Evolutionary conservation across 1,284 basidiomycete genomes (phyloP).

Genomic region (Leccinum olivaceoglutinosum): DNA sequence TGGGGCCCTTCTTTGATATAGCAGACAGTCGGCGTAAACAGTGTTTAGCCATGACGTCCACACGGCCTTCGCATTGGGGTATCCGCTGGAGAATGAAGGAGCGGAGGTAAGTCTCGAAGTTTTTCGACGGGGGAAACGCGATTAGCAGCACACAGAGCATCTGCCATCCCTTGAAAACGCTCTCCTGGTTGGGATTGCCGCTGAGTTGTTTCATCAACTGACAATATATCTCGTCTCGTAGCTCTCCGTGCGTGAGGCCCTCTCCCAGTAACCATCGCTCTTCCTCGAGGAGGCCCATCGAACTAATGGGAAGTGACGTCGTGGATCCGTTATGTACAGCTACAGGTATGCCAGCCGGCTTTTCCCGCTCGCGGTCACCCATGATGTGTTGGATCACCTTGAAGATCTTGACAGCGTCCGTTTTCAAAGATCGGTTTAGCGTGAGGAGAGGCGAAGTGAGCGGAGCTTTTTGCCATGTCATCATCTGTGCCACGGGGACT

Average conservation of each 20-base stretch:
- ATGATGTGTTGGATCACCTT: slow-evolving; percentile 87
- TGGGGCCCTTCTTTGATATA: slow-evolving; percentile 75
- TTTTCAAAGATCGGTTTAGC: slow-evolving; percentile 58
- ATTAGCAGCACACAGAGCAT: slow-evolving; percentile 82
- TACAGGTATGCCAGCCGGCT: slow-evolving; percentile 42
- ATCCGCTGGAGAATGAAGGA: slow-evolving; percentile 72
- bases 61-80: slow-evolving; percentile 61
- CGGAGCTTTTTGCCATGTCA: slow-evolving; percentile 83
- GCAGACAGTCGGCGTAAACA: slow-evolving; percentile 68
- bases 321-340: slow-evolving; percentile 49
- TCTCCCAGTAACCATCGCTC: slow-evolving; percentile 81
- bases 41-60: slow-evolving; percentile 87
- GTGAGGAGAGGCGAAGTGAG: slow-evolving; percentile 71
- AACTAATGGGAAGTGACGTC: slow-evolving; percentile 40
- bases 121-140: slow-evolving; percentile 87
- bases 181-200: slow-evolving; percentile 77
- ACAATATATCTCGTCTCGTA: slow-evolving; percentile 89
- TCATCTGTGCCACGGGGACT: slow-evolving; percentile 78
- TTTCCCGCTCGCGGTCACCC: slow-evolving; percentile 81
- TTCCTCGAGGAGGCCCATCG: slow-evolving; percentile 64
- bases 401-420: slow-evolving; percentile 80
- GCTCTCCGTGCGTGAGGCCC: slow-evolving; percentile 72
- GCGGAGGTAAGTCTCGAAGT: slow-evolving; percentile 79
- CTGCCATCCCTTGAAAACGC: slow-evolving; percentile 87
- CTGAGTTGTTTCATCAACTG: slow-evolving; percentile 89